Base-by-base conservation (phyloP, 2,329 filamentous ascomycete genomes). In the Pestalotiopsis fici region DNA sequence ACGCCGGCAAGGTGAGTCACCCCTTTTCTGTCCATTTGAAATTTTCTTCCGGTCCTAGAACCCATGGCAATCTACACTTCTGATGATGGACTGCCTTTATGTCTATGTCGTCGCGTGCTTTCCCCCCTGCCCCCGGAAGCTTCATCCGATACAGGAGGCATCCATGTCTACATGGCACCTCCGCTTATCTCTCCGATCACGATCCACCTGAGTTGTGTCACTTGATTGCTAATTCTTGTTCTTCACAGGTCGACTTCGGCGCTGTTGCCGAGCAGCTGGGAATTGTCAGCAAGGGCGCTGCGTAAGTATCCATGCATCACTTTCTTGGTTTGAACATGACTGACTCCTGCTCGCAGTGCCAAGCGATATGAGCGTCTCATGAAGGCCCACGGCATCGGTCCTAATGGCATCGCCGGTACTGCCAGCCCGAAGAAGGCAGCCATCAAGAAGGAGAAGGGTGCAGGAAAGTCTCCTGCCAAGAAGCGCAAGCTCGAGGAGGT, bases 311-410 rank as follows among this genome's bases (percentile, higher is more conserved):
- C 1, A 59, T 4, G 39, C 39, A 37, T 43, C 37, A 43, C 18
- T 56, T 27, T 37, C 66, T 31, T 67, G 59, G 23, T 61, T 27
- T 47, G 18, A 37, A 37, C 6, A 35, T 7, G 21, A 12, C 64
- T 68, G 37, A 66, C 35, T 35, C 55, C 27, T 18, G 28, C 64
- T 56, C 60, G 68, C 73, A 92, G 90, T 1, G 86, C 89, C 69
- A 92, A 92, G 78, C 83, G 90, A 71, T 92, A 90, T 73, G 88
- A 91, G 77, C 86, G 90, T 37, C 83, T 93, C 74, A 82, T 91
- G 79, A 90, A 90, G 75, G 79, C 85, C 9, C 82, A 90, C 70
- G 83, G 83, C 28, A 86, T 90, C 65, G 63, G 71, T 11, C 63
- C 74, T 62, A 74, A 73, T 61, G 72, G 71, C 59, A 73, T 70